Evolutionary conservation across 192 early-diverging fungal species (phyloP).

Genomic region (Podila minutissima): DNA sequence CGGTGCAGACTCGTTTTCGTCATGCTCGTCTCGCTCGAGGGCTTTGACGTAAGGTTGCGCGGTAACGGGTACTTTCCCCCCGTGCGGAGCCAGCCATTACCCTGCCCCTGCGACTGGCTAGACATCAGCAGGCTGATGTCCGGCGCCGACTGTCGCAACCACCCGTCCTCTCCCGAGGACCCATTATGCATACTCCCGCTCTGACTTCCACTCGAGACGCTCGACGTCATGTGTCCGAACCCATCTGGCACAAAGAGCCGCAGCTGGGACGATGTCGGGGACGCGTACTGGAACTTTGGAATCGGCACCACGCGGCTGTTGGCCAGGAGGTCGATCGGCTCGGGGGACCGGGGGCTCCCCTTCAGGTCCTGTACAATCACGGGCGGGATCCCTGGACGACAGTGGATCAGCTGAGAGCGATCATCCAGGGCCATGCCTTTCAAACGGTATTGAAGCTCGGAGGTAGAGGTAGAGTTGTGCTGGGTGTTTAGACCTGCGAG

Average conservation of each 20-base stretch:
- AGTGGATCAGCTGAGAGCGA: constrained; percentile 24
- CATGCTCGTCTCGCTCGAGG: background rate
- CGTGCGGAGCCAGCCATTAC: background rate
- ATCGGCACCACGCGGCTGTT: background rate
- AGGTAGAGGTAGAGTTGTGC: background rate
- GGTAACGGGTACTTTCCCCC: constrained; percentile 32
- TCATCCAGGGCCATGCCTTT: constrained; percentile 20
- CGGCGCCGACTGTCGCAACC: constrained; percentile 13
- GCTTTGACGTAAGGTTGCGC: background rate
- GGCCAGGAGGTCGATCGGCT: constrained; percentile 3
- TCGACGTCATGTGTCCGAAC: background rate
- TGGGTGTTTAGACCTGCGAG: constrained; percentile 13
- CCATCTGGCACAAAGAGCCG: constrained; percentile 36
- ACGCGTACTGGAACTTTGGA: constrained; percentile 43
- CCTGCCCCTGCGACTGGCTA: background rate
- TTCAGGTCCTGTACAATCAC: constrained; percentile 26
- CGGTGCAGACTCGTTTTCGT: constrained; percentile 2
- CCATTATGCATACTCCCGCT: constrained; percentile 6
- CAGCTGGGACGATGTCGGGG: constrained; percentile 41
- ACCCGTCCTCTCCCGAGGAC: background rate
- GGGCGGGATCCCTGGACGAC: constrained; percentile 13
- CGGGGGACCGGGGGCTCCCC: constrained; percentile 17
- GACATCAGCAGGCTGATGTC: constrained; percentile 17
- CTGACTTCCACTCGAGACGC: constrained; percentile 7
- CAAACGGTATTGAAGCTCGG: constrained; percentile 21